phyloP scores from a whole-genome alignment of 208 protist genomes.

The Trypanosoma congolense region DNA sequence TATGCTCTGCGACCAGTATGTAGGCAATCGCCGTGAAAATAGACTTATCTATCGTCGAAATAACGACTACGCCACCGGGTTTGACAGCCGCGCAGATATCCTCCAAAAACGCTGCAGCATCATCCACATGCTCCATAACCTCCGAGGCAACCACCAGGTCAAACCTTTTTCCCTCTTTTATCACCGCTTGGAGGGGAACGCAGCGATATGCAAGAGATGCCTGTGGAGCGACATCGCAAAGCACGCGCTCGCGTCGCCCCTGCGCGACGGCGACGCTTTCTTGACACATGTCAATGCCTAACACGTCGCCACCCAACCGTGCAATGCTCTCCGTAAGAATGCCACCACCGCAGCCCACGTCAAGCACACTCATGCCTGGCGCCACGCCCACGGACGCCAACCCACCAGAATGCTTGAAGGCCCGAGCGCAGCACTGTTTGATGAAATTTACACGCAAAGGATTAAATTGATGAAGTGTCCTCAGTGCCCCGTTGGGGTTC shows the following conservation, averaged over 20 bases:
- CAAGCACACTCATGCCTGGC: constrained; percentile 59
- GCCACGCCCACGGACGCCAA: constrained; percentile 20
- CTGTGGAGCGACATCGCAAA: not conserved
- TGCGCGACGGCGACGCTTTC: constrained; percentile 80
- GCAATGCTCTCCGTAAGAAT: constrained; percentile 86
- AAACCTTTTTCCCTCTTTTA: constrained; percentile 42
- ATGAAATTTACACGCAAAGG: constrained; percentile 87
- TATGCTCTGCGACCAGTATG: constrained; percentile 82
- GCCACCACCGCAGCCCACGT: constrained; percentile 91
- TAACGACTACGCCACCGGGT: constrained; percentile 79
- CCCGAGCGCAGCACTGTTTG: constrained; percentile 32
- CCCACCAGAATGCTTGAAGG: constrained; percentile 19
- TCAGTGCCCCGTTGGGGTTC: constrained; percentile 78
- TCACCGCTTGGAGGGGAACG: constrained; percentile 53
- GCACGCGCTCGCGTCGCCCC: constrained; percentile 25
- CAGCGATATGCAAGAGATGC: constrained; percentile 22
- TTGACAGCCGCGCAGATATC: constrained; percentile 73
- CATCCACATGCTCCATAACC: constrained; percentile 92
- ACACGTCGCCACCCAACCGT: constrained; percentile 81
- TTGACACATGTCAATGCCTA: constrained; percentile 85
- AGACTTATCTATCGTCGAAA: constrained; percentile 93
- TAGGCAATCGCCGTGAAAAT: constrained; percentile 61
- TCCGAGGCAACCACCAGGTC: constrained; percentile 90
- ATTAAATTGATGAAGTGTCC: constrained; percentile 90
- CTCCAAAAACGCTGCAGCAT: constrained; percentile 79